phyloP scores from a whole-genome alignment of 2,329 filamentous ascomycete genomes.

The Rhynchosporium graminicola region DNA sequence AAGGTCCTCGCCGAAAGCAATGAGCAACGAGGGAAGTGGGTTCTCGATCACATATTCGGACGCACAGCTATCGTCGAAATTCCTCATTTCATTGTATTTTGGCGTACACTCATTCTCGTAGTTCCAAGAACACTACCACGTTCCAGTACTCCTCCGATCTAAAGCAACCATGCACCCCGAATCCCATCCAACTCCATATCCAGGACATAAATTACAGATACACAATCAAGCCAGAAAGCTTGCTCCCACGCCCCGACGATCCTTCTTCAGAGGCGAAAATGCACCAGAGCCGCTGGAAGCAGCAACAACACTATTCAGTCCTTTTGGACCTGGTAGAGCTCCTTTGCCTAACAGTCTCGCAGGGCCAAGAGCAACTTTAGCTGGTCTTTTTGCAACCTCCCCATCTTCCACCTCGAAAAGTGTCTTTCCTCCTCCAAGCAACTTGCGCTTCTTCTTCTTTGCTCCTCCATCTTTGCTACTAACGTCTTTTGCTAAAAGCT shows the following conservation, averaged over 20 bases:
- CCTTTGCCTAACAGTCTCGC: constrained; percentile 38
- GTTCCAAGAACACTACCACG: not conserved
- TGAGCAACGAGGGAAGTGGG: too few relatives aligned
- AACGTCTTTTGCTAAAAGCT: constrained; percentile 23
- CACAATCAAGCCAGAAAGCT: constrained; percentile 50
- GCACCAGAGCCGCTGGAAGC: constrained; percentile 49
- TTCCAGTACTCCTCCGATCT: constrained; percentile 9
- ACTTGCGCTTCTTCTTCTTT: constrained; percentile 71
- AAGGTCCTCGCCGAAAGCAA: too few relatives aligned
- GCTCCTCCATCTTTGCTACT: constrained; percentile 41
- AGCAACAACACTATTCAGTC: constrained; percentile 32
- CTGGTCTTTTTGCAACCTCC: constrained; percentile 45
- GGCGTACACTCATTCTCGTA: not conserved
- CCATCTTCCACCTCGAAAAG: constrained; percentile 72
- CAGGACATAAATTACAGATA: not conserved
- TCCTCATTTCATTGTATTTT: not conserved
- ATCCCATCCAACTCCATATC: constrained; percentile 5
- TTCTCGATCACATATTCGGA: too few relatives aligned
- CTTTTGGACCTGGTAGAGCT: constrained; percentile 34
- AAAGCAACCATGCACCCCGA: not conserved
- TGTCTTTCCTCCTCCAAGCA: constrained; percentile 63
- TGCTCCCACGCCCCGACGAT: constrained; percentile 62
- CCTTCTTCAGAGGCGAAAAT: constrained; percentile 74
- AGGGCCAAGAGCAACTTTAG: constrained; percentile 41
- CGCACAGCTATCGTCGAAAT: not conserved